These are phyloP conservation scores for Dothistroma septosporum DNA, from an alignment of 2,329 filamentous ascomycete species.

Conservation along the genomic window DNA sequence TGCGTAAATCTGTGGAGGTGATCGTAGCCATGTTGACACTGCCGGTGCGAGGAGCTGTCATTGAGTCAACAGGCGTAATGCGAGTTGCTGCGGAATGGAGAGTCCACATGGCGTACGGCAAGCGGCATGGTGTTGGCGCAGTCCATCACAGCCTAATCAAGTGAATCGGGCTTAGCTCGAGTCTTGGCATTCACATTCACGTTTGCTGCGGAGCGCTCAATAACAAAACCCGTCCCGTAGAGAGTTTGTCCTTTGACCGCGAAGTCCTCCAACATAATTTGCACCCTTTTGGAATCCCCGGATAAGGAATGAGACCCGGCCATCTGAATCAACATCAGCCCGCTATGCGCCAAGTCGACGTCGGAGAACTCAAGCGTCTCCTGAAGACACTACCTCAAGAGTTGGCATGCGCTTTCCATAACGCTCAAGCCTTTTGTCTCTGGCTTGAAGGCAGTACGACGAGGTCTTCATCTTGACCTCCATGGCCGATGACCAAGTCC, in stretches of 20 bases:
- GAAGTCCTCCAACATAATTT: background rate
- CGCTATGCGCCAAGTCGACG: no score
- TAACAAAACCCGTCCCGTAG: background rate
- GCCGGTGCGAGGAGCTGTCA: no score
- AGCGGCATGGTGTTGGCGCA: no score
- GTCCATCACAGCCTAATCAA: background rate
- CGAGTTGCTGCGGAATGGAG: no score
- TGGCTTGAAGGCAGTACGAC: background rate
- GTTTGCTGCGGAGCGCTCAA: background rate
- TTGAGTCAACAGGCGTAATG: no score
- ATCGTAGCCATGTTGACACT: background rate
- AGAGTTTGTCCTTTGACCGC: background rate
- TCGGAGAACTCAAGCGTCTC: no score
- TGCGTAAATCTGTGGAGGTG: no score
- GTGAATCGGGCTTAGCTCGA: background rate
- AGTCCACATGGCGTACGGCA: no score
- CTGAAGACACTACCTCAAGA: no score
- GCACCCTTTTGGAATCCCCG: background rate
- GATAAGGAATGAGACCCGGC: background rate
- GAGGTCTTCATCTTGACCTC: constrained; percentile 4
- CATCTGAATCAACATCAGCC: background rate
- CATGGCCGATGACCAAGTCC: background rate
- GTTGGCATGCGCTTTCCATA: no score
- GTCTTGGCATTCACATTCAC: background rate
- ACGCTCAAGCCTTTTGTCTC: no score